Evolutionary conservation across 768 basidiomycete genomes (phyloP), one percentile per base, ranked within the genome.

Genomic region (Russula virescens): DNA sequence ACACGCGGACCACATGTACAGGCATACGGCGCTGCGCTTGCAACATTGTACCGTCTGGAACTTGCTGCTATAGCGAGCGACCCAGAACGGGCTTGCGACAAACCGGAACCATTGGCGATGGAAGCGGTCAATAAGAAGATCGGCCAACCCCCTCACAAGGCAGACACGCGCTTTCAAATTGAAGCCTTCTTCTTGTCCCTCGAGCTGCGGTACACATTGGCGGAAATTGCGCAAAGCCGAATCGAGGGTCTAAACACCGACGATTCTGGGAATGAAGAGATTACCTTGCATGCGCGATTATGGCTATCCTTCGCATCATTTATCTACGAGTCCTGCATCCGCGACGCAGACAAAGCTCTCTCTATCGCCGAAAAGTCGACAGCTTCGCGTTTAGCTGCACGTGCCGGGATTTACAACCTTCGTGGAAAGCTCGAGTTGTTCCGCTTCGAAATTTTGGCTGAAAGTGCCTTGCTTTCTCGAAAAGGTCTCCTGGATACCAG

Each of bases 161-260:
- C 75, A 8, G 74, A 75, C 52, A 68, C 69, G 0, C 72, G 74
- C 7, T 75, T 73, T 68, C 68, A 69, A 35, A 68, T 75, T 38
- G 75, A 76, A 48, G 77, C 72, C 0, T 70, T 74, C 61, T 69
- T 74, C 64, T 62, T 72, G 11, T 71, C 72, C 10, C 70, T 79
- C 47, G 71, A 75, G 21, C 58, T 77, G 9, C 75, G 78, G 5
- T 70, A 73, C 28, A 60, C 68, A 18, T 62, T 79, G 23, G 74
- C 70, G 0, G 62, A 72, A 26, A 53, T 76, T n/a, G 77, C 75
- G 9, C 56, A 65, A 50, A 63, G 65, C 14, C 71, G 71, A 19
- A 55, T 70, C 38, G 63, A 65, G 11, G 68, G 60, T 9, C 55
- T 72, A 3, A 21, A 56, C 1, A 40, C 31, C 0, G 45, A 58